Evolutionary conservation across 1,139 yeast genomes (phyloP).

Genomic region (Yamadazyma trypodendri): DNA sequence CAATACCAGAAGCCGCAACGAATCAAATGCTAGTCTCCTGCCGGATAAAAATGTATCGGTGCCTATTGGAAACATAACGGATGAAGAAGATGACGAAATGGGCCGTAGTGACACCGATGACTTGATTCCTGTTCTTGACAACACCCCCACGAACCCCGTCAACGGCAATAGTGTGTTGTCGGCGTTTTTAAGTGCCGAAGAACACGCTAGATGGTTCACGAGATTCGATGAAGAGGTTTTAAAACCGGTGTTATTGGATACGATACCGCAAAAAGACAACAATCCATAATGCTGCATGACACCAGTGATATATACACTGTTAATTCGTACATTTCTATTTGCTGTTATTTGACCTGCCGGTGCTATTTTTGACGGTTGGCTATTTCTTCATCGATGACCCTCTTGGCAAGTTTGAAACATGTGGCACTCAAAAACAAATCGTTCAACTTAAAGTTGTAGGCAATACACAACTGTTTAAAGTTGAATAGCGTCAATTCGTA

Average conservation of each 20-base stretch:
- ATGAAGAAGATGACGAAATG: constrained; percentile 31
- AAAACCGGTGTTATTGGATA: constrained; percentile 89
- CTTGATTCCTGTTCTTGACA: constrained; percentile 15
- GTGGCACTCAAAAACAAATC: constrained; percentile 62
- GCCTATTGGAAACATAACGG: constrained; percentile 6
- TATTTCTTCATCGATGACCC: constrained; percentile 68
- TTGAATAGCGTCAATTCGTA: constrained; percentile 65
- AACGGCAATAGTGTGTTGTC: constrained; percentile 34
- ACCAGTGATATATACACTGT: background rate
- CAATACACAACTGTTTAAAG: constrained; percentile 61
- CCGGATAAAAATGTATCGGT: constrained; percentile 5
- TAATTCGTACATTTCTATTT: background rate
- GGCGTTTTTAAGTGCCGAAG: constrained; percentile 59
- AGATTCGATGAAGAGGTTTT: constrained; percentile 93
- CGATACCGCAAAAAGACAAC: constrained; percentile 23
- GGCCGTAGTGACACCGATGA: constrained; percentile 40
- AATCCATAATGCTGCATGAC: constrained; percentile 4
- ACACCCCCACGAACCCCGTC: constrained; percentile 6
- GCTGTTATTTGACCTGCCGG: too few species aligned
- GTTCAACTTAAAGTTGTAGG: constrained; percentile 59
- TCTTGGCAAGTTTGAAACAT: constrained; percentile 65
- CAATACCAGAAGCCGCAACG: constrained; percentile 25
- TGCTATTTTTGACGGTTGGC: constrained; percentile 35
- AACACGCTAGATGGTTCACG: constrained; percentile 87
- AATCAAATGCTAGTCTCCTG: constrained; percentile 25